phyloP scores from a whole-genome alignment of 345 rosid genomes.

The Euphorbia peplus region DNA sequence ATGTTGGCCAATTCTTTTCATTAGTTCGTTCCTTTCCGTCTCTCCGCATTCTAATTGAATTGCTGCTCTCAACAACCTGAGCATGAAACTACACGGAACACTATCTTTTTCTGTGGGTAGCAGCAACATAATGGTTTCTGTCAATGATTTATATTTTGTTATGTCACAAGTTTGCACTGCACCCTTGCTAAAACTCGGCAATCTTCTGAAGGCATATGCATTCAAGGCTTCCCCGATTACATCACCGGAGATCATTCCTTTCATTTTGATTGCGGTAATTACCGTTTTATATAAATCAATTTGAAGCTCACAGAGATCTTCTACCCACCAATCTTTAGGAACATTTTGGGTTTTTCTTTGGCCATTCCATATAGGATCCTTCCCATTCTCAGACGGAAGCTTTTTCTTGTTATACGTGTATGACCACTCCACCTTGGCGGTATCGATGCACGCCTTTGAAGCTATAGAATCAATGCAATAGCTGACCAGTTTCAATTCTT shows the following conservation, averaged over 20 bases:
- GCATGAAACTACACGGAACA: conserved; percentile 34
- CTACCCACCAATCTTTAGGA: conserved; percentile 59
- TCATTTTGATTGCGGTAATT: conserved; percentile 35
- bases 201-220: conserved; percentile 36
- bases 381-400: conserved; percentile 34
- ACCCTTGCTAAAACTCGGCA: conserved; percentile 31
- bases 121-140: conserved; percentile 24
- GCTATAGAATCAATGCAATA: conserved; percentile 42
- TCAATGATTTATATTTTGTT: conserved; percentile 22
- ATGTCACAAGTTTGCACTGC: conserved; percentile 25
- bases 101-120: conserved; percentile 29
- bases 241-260: conserved; percentile 23
- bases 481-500: conserved; percentile 30
- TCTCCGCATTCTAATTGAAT: conserved; percentile 28
- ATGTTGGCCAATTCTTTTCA: conserved; percentile 24
- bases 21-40: conserved; percentile 25
- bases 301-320: conserved; percentile 50
- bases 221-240: conserved; percentile 49
- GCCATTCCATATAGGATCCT: conserved; percentile 29
- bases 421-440: conserved; percentile 47
- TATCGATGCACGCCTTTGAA: conserved; percentile 41
- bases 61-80: conserved; percentile 28
- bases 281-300: conserved; percentile 42
- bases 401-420: conserved; percentile 48
- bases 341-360: conserved; percentile 30